Evolutionary conservation across 2,329 filamentous ascomycete species (phyloP).

Genomic region (Penicillium sp.): DNA sequence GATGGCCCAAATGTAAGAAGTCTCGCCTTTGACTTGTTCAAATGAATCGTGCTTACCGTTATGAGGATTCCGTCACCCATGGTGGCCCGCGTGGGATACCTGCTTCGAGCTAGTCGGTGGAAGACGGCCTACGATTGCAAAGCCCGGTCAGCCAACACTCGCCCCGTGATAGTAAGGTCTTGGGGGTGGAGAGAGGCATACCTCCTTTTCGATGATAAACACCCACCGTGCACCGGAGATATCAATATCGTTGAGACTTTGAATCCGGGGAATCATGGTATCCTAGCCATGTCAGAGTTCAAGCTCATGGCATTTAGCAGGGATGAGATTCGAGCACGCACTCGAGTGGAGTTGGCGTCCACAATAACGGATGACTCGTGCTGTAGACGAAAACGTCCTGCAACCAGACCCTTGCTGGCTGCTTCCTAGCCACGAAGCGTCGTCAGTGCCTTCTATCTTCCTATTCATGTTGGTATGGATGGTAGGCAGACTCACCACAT

Average conservation of each 20-base stretch:
- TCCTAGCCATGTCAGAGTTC: constrained; percentile 44
- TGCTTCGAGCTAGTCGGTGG: constrained; percentile 56
- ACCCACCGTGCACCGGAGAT: constrained; percentile 58
- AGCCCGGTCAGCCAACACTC: not conserved
- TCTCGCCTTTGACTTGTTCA: not conserved
- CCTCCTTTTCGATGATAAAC: constrained; percentile 67
- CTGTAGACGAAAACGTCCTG: constrained; percentile 39
- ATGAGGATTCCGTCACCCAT: constrained; percentile 57
- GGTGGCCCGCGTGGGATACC: constrained; percentile 49
- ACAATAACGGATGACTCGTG: constrained; percentile 32
- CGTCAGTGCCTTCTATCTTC: not conserved
- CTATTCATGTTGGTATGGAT: not conserved
- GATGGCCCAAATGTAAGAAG: not conserved
- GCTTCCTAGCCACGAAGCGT: constrained; percentile 40
- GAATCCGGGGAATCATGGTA: constrained; percentile 56
- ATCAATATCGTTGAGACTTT: constrained; percentile 51
- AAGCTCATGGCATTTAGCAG: not conserved
- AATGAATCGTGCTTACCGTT: constrained; percentile 51
- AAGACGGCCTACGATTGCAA: constrained; percentile 58
- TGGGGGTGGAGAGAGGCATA: constrained; percentile 27
- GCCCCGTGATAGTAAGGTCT: not conserved
- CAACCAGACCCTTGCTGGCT: constrained; percentile 49
- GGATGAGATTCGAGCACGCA: constrained; percentile 7
- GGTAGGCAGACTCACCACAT: constrained; percentile 54
- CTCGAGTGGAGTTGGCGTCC: constrained; percentile 47